Evolutionary conservation across 148 eudicot species (phyloP).

Genomic region (Rhododendron williamsianum): DNA sequence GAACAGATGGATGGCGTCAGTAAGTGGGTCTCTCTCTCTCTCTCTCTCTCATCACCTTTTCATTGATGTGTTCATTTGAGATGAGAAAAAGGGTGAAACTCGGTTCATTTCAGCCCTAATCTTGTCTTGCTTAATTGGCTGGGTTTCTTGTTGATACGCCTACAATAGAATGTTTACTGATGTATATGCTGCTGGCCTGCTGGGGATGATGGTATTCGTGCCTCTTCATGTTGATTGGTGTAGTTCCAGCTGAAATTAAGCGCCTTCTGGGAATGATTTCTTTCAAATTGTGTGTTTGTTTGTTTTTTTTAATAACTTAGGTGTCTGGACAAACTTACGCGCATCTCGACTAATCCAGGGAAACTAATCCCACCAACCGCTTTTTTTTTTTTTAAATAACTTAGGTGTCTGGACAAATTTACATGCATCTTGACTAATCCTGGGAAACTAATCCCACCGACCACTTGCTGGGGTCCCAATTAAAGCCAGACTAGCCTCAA

Average conservation of each 20-base stretch:
- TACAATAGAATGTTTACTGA: not conserved
- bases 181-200: not conserved
- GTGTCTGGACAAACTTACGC: too few species aligned
- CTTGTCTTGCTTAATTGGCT: not conserved
- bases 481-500: too few species aligned
- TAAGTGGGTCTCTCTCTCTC: constrained; percentile 47
- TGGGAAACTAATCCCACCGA: too few species aligned
- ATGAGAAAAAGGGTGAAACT: not conserved
- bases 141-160: not conserved
- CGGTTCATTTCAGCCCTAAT: not conserved
- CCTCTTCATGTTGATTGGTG: not conserved
- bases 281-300: not conserved
- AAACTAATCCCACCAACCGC: too few species aligned
- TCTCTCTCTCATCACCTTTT: not conserved
- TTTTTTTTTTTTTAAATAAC: too few species aligned
- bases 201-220: not conserved
- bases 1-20: constrained; percentile 76
- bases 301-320: too few species aligned
- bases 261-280: not conserved
- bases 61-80: not conserved
- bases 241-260: not conserved
- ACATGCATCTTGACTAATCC: too few species aligned
- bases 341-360: too few species aligned
- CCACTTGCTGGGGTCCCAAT: too few species aligned
- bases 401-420: too few species aligned